Evolutionary conservation across 805 yeast genomes (phyloP).

Genomic region (Isabelozyma rhagii): DNA sequence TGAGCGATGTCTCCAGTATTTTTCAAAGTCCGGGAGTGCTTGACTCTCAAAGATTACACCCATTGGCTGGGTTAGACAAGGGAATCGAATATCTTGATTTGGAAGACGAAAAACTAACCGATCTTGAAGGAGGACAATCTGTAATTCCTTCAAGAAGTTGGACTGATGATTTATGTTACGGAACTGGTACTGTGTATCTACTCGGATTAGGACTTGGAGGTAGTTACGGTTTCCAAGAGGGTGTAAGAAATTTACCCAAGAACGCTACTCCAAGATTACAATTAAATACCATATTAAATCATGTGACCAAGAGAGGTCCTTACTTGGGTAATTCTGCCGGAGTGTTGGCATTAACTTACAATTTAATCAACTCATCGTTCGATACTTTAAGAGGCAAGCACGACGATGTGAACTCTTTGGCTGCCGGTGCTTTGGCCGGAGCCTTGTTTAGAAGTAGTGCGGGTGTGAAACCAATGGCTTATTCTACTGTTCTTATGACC

Average conservation of each 20-base stretch:
- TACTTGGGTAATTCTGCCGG: slow-evolving; percentile 94
- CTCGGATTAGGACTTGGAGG: slow-evolving; percentile 90
- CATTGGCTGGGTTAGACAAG: slow-evolving; percentile 86
- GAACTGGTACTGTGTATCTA: slow-evolving; percentile 92
- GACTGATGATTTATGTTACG: slow-evolving; percentile 96
- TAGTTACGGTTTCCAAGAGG: slow-evolving; percentile 81
- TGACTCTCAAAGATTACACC: slow-evolving; percentile 77
- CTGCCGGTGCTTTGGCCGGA: slow-evolving; percentile 89
- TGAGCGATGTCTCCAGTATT: slow-evolving; percentile 60
- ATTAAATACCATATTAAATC: slow-evolving; percentile 86
- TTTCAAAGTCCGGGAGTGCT: slow-evolving; percentile 59
- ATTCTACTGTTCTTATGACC: slow-evolving; percentile 82
- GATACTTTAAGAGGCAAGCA: slow-evolving; percentile 85
- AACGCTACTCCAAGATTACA: slow-evolving; percentile 76
- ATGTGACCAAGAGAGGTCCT: slow-evolving; percentile 94
- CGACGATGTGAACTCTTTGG: slow-evolving; percentile 79
- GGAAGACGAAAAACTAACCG: slow-evolving; percentile 71
- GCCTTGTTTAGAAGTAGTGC: slow-evolving; percentile 83
- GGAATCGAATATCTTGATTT: slow-evolving; percentile 88
- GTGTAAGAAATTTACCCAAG: slow-evolving; percentile 72
- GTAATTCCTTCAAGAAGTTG: slow-evolving; percentile 95
- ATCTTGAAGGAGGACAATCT: slow-evolving; percentile 87
- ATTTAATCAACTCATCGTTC: slow-evolving; percentile 73
- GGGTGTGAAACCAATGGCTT: slow-evolving; percentile 85
- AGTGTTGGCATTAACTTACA: slow-evolving; percentile 85